Evolutionary conservation across 192 early-diverging fungal genomes (phyloP).

Genomic region (Coemansia sp.): DNA sequence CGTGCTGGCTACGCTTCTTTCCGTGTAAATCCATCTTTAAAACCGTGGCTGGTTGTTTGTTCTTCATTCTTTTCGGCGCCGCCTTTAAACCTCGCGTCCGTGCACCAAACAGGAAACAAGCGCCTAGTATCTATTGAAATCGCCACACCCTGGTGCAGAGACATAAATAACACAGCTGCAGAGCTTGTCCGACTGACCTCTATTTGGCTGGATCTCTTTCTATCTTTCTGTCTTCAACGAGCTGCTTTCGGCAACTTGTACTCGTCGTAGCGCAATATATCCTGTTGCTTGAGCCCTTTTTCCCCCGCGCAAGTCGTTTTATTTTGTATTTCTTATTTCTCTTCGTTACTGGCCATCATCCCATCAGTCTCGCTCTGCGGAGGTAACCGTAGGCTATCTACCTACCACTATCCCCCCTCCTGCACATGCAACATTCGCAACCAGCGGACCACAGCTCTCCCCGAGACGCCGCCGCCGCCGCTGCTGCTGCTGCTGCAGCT

Average conservation of each 20-base stretch:
- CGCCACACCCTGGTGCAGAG: not conserved
- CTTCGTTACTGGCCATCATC: not conserved
- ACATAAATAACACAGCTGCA: not conserved
- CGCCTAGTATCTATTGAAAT: not conserved
- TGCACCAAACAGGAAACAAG: not conserved
- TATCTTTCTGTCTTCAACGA: not conserved
- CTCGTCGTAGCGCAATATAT: not conserved
- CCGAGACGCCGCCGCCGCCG: not conserved
- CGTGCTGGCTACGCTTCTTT: not conserved
- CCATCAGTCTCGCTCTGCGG: not conserved
- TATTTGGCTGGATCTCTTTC: not conserved
- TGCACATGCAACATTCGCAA: conserved; percentile 6
- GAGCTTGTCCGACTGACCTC: not conserved
- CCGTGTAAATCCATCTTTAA: not conserved
- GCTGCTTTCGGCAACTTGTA: not conserved
- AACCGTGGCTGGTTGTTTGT: not conserved
- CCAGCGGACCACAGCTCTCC: not conserved
- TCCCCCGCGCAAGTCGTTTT: not conserved
- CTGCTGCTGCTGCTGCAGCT: not conserved
- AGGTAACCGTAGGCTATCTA: not conserved
- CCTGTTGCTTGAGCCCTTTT: not conserved
- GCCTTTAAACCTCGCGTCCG: not conserved
- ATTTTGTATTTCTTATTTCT: not conserved
- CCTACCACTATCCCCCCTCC: not conserved
- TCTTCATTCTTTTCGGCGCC: not conserved